Evolutionary conservation across 345 rosid genomes (phyloP).

Genomic region (Luvunga scandens): DNA sequence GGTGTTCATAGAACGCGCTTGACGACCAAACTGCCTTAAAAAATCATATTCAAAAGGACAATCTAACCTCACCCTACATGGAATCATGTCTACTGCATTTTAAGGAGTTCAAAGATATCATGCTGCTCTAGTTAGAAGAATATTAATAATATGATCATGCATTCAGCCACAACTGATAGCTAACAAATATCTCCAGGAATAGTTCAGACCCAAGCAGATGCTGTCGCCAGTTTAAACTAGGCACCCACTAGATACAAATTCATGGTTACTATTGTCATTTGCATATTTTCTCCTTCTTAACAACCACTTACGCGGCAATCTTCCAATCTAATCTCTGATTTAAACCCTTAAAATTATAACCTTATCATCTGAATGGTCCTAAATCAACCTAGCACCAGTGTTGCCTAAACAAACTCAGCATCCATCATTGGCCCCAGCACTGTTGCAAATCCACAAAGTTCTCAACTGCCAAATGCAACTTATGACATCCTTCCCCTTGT

Average conservation of each 20-base stretch:
- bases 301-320: neutral
- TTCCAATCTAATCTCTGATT: neutral
- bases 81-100: neutral
- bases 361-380: neutral
- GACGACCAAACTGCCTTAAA: neutral
- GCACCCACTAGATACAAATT: neutral
- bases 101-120: neutral
- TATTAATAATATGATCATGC: neutral
- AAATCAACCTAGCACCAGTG: neutral
- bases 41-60: neutral
- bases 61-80: neutral
- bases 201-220: neutral
- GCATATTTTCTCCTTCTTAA: neutral
- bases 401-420: neutral
- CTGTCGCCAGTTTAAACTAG: neutral
- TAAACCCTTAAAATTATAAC: neutral
- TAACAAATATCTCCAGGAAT: neutral
- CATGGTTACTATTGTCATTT: no score
- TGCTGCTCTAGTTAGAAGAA: neutral
- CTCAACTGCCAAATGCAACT: neutral
- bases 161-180: neutral
- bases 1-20: neutral
- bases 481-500: neutral
- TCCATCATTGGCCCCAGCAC: neutral
- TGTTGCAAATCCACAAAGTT: neutral